phyloP scores from a whole-genome alignment of 2,329 filamentous ascomycete species.

The Penicillium sp. region DNA sequence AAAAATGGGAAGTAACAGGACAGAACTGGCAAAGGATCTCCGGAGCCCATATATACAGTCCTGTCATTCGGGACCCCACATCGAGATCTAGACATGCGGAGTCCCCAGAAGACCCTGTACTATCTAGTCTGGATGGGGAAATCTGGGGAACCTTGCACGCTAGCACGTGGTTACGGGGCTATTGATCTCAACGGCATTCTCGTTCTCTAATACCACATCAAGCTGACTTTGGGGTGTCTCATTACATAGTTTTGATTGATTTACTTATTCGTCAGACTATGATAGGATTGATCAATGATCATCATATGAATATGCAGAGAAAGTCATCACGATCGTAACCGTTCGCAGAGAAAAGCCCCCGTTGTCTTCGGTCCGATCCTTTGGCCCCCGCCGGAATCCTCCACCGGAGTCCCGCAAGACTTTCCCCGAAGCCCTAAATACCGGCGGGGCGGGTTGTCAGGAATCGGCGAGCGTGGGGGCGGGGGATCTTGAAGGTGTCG shows the following conservation, averaged over 20 bases:
- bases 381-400: slow-evolving; percentile 15
- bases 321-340: too few species aligned
- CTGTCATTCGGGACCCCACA: slow-evolving; percentile 8
- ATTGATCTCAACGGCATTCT: too few species aligned
- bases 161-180: too few species aligned
- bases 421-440: slow-evolving; percentile 4
- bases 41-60: slow-evolving; percentile 1
- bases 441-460: background rate
- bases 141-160: background rate
- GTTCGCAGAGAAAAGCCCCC: background rate
- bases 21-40: background rate
- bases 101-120: background rate
- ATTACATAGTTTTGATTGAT: too few species aligned
- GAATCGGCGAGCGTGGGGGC: background rate
- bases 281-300: too few species aligned
- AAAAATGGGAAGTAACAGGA: background rate
- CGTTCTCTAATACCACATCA: too few species aligned
- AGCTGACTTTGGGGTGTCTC: too few species aligned
- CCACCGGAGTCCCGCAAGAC: slow-evolving; percentile 14
- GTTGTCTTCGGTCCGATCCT: slow-evolving; percentile 1
- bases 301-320: too few species aligned
- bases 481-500: background rate
- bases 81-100: background rate
- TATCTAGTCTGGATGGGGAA: background rate
- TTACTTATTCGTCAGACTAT: too few species aligned